A percentile compares a stretch with the other conserved stretches of the same genome.
These are phyloP conservation scores for Pseudogymnoascus destructans DNA, from an alignment of 2,329 filamentous ascomycete species.

Conservation along the genomic window DNA sequence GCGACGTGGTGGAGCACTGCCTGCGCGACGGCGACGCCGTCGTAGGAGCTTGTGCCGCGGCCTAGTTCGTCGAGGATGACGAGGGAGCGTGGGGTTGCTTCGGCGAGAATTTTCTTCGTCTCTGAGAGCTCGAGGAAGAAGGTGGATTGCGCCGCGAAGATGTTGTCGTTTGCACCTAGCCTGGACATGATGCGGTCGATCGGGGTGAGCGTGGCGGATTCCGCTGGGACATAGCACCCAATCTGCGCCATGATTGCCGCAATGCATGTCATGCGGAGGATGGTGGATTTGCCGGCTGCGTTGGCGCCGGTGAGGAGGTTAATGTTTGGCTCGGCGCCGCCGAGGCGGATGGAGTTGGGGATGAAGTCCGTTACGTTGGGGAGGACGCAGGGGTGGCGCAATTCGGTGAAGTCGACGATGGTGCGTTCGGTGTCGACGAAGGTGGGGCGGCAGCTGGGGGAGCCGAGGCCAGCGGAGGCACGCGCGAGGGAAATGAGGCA, in stretches of 20 bases:
- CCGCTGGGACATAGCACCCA: conserved; percentile 80
- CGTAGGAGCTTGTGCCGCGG: conserved; percentile 87
- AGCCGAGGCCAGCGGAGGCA: conserved; percentile 68
- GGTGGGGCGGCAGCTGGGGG: conserved; percentile 76
- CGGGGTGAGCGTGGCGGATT: conserved; percentile 71
- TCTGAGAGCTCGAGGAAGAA: conserved; percentile 97
- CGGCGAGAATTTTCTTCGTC: conserved; percentile 93
- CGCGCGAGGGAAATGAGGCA: conserved; percentile 89
- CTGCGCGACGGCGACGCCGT: conserved; percentile 92
- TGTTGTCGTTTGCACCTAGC: conserved; percentile 95
- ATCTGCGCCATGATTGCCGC: conserved; percentile 97
- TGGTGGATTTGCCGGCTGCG: conserved; percentile 91
- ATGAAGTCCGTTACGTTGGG: conserved; percentile 88
- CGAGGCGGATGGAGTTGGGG: conserved; percentile 82
- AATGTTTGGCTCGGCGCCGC: conserved; percentile 70
- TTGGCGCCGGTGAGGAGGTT: conserved; percentile 91
- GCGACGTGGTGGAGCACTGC: conserved; percentile 94
- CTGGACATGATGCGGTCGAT: conserved; percentile 98
- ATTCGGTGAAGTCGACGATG: conserved; percentile 79
- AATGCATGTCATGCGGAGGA: conserved; percentile 91
- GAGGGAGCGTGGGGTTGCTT: conserved; percentile 84
- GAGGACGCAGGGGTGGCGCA: conserved; percentile 90
- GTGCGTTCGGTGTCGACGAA: conserved; percentile 79
- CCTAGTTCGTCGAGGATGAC: conserved; percentile 96
- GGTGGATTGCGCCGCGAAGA: conserved; percentile 92